Base-by-base conservation (phyloP, 805 yeast species). In the Maudiozyma barnettii region DNA sequence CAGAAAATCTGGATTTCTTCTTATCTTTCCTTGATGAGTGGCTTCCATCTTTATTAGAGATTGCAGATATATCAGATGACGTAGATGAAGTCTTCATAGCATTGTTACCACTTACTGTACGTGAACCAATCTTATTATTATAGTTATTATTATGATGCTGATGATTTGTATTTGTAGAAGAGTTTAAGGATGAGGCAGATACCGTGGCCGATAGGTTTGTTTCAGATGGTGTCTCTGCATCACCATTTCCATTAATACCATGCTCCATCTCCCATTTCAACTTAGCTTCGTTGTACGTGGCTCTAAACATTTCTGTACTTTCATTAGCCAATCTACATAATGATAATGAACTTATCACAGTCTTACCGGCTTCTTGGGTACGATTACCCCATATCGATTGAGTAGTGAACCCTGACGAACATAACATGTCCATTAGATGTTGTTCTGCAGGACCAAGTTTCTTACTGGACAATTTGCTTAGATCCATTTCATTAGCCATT, bases 391-490 rank as follows among this genome's bases (percentile, higher is more conserved):
- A 93, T 14, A 64, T 56, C 29, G 84, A 87, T 19, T 71, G 71
- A 12, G 75, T 66, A 3, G 70, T 65, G 54, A 89, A 86, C 1
- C 99, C 99, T 0, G 95, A 82, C 0, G 91, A 75, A 58, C 96
- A 89, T 46, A 93, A 74, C 99, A 93, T 93, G 52, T 89, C 97
- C 68, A 87, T 76, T 41, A 93, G 73, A 65, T 91, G 98, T 65
- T 85, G 91, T 64, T 93, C 99, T 0, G 99, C 98, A 14, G 95
- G 82, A 7, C 89, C 90, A 51, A 84, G 65, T 33, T 69, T 70
- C 54, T 77, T 79, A 2, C 72, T 73, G 1, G 72, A 68, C n/a
- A 38, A 39, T 38, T 30, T 47, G 23, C 29, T 30, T 14, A 64
- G 68, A 58, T 75, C 78, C 1, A 89, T 6, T 13, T 18, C 40